Base-by-base conservation (phyloP, 2,329 filamentous ascomycete species). In the Trichoderma sp. region DNA sequence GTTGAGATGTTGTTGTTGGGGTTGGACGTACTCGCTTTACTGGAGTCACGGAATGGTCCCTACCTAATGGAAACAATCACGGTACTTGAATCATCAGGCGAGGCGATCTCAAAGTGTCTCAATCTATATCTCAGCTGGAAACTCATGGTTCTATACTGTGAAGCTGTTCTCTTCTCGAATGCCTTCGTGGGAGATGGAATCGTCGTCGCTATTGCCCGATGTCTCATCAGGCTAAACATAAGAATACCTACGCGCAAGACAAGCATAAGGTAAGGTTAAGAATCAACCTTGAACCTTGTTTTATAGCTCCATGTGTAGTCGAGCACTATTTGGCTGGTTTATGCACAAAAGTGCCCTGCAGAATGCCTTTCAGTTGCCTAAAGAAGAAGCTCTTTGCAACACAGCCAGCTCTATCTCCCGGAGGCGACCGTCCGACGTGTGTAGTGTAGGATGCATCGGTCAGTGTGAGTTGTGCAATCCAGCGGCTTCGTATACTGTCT, bases 211-310 rank as follows among this genome's bases (percentile, higher is more conserved):
- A 5, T 39, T 12, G 34, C 12, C 10, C 3, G 34, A 14, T 52
- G 50, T 12, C 28, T 52, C 26, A 44, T 14, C n/a, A 5, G 14
- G 15, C 30, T 17, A 61, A 51, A 2, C n/a, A 21, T 44, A 30
- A 43, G 34, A 43, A 61, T 61, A 30, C 7, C 7, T 7, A 28
- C 41, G 7, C 24, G 30, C 3, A 12, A 34, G 24, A 61, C 39
- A 61, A 51, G 58, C 58, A 61, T 61, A 61, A 61, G 21, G 58
- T 52, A 61, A 61, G 58, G 58, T 52, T 52, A 61, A 44, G 21
- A 17, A 30, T 14, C 12, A 51, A n/a, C 17, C 5, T 34, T 9
- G 0, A 34, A 52, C 28, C 28, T 34, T 19, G n/a, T 21, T 54
- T 39, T 9, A 14, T 6, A 15, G 17, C 1, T 15, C 0, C 34